A percentile compares a stretch with the other conserved stretches of the same genome.
phyloP scores from a whole-genome alignment of 2,329 filamentous ascomycete genomes.

The Graphilbum ipis-grandicollis region DNA sequence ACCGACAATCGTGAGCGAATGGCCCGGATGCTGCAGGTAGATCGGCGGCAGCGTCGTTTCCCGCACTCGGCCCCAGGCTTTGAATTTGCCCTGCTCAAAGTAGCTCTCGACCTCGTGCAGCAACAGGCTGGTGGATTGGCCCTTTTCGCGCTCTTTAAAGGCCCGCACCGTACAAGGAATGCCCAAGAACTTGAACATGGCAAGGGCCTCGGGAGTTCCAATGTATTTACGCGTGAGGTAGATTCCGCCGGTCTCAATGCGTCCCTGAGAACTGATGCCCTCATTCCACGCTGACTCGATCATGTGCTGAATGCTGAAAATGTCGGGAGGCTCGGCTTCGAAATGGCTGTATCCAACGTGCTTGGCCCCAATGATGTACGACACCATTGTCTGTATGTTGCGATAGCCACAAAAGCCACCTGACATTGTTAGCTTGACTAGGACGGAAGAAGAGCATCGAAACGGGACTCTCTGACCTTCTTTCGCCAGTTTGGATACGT shows the following conservation, averaged over 20 bases:
- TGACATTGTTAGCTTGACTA: too few species aligned
- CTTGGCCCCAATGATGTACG: constrained; percentile 49
- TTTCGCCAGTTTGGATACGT: constrained; percentile 64
- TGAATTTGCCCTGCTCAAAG: constrained; percentile 40
- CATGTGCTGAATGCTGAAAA: constrained; percentile 67
- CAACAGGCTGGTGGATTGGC: constrained; percentile 37
- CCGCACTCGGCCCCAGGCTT: constrained; percentile 43
- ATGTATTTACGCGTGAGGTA: constrained; percentile 87
- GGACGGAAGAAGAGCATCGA: neutral
- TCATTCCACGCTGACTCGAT: constrained; percentile 82
- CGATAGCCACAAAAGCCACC: constrained; percentile 90
- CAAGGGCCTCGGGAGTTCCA: constrained; percentile 77
- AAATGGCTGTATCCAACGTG: constrained; percentile 44
- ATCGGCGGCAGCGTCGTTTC: constrained; percentile 62
- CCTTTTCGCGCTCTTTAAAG: constrained; percentile 29
- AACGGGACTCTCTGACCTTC: constrained; percentile 33
- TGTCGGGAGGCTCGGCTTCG: constrained; percentile 45
- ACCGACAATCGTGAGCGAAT: constrained; percentile 81
- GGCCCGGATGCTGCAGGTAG: constrained; percentile 77
- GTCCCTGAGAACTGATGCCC: constrained; percentile 59
- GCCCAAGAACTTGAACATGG: constrained; percentile 52
- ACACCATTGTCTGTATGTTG: constrained; percentile 83
- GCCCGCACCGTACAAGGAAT: constrained; percentile 52
- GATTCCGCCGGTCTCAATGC: constrained; percentile 73
- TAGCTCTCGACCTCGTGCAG: constrained; percentile 55